Percentiles rank a stretch among this genome's conserved stretches.
Evolutionary conservation across 1,284 basidiomycete species (phyloP).

Genomic region (Tilletiopsis washingtonensis): DNA sequence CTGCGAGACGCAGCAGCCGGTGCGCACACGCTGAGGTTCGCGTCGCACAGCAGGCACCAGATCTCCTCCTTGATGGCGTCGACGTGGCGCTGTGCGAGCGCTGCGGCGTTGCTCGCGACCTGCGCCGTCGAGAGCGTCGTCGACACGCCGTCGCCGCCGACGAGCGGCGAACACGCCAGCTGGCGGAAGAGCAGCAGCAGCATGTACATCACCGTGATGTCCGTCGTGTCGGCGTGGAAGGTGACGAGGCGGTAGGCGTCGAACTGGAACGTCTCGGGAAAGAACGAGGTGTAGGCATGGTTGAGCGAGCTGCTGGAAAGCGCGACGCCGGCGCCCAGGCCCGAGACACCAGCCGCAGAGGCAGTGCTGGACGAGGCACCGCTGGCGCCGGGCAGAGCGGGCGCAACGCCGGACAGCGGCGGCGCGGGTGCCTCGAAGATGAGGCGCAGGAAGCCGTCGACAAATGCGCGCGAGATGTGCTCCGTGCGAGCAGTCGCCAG

Average conservation of each 20-base stretch:
- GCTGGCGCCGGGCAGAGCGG: constrained; percentile 40
- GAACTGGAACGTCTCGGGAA: constrained; percentile 67
- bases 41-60: constrained; percentile 62
- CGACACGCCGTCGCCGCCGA: constrained; percentile 49
- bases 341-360: too few relatives aligned
- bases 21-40: constrained; percentile 38
- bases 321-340: constrained; percentile 51
- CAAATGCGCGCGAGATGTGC: constrained; percentile 52
- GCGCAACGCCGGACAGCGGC: constrained; percentile 42
- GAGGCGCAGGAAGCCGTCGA: constrained; percentile 63
- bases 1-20: too few relatives aligned
- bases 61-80: constrained; percentile 60
- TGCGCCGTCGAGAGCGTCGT: neutral
- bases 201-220: constrained; percentile 69
- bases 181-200: constrained; percentile 72
- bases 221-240: constrained; percentile 65
- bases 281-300: constrained; percentile 22
- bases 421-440: constrained; percentile 58
- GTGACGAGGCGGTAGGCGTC: constrained; percentile 66
- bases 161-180: constrained; percentile 52
- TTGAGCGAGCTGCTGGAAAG: constrained; percentile 23
- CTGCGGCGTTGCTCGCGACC: constrained; percentile 11
- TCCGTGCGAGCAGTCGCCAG: too few relatives aligned
- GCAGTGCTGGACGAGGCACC: constrained; percentile 49
- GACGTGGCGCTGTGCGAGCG: constrained; percentile 20